Base-by-base conservation (phyloP, 1,284 basidiomycete species). In the Ceratobasidium sp. region DNA sequence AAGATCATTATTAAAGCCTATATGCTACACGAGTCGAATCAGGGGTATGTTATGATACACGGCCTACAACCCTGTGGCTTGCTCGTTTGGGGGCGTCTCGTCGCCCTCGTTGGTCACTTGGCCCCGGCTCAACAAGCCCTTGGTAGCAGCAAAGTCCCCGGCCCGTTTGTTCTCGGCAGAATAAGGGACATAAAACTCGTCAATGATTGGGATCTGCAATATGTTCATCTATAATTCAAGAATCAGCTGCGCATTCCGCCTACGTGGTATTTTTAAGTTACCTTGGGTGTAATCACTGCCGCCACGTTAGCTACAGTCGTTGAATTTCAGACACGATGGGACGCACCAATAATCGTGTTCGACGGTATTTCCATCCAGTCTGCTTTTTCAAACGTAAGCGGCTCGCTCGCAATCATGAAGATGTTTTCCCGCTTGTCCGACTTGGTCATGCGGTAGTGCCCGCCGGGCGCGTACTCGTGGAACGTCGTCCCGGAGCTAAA, bases 331-430 rank as follows among this genome's bases (percentile, higher is more conserved):
- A 49, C 17, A 6, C 25, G 45, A 13, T 17, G 29, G 49, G 74
- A 75, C 52, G 74, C 73, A 73, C 75, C 75, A 27, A 94, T 88
- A 87, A 97, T 91, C 73, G 92, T 91, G 77, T 98, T 97, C 10
- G 94, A 96, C 77, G 89, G 90, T 75, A 98, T 94, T 79, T 97
- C 94, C 92, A 96, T 96, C 93, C 92, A 94, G 77, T 94, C 92
- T 53, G 93, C 92, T 83, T 93, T 87, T 79, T 98, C 96, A 74
- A 96, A 97, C 0, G 95, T 97, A 54, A 97, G 79, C 1, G 95
- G 95, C 75, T 97, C 95, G 74, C 90, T 93, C 2, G 93, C 92
- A 77, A 96, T 89, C 88, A 97, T 90, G 75, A 96, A 94, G 75
- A 97, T 94, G 74, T 93, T 93, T 77, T 96, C 94, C 70, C 96